Percentiles rank a stretch among this genome's conserved stretches.
These are phyloP conservation scores for Exophiala spinifera DNA, from an alignment of 2,329 filamentous ascomycete genomes.

Conservation along the genomic window DNA sequence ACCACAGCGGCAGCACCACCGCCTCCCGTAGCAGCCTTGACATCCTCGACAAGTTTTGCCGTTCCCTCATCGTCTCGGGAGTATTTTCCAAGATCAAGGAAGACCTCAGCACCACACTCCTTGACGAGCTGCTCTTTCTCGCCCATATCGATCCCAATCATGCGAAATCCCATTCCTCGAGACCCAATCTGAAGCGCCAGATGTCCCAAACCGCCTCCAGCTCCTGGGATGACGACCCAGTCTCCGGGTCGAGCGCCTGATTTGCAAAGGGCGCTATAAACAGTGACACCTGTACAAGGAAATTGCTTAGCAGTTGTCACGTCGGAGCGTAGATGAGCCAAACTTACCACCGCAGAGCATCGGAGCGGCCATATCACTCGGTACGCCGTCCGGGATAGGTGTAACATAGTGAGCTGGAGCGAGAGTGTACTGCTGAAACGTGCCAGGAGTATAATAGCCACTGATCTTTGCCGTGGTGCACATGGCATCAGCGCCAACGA, in stretches of 20 bases:
- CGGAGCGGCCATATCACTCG: conserved; percentile 61
- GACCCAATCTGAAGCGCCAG: conserved; percentile 60
- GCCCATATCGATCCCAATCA: conserved; percentile 64
- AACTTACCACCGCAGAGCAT: conserved; percentile 68
- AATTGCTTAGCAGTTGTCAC: neutral
- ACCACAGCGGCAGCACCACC: conserved; percentile 61
- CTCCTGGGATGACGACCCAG: conserved; percentile 59
- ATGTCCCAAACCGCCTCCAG: conserved; percentile 64
- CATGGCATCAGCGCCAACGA: conserved; percentile 53
- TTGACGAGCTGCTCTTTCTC: conserved; percentile 58
- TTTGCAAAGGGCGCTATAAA: conserved; percentile 63
- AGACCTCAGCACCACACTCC: conserved; percentile 63
- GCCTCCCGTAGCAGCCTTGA: conserved; percentile 56
- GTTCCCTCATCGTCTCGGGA: conserved; percentile 45
- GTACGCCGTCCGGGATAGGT: conserved; percentile 61
- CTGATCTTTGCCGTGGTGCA: conserved; percentile 58
- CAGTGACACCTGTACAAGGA: conserved; percentile 11
- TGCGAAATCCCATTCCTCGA: conserved; percentile 60
- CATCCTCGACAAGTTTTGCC: conserved; percentile 50
- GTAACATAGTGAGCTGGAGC: conserved; percentile 66
- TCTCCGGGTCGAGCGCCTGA: conserved; percentile 57
- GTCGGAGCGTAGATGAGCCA: conserved; percentile 25
- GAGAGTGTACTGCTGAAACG: conserved; percentile 68
- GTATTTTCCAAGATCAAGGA: conserved; percentile 59
- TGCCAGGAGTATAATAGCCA: conserved; percentile 67